phyloP scores from a whole-genome alignment of 805 yeast genomes.

The Debaryomyces prosopidis region DNA sequence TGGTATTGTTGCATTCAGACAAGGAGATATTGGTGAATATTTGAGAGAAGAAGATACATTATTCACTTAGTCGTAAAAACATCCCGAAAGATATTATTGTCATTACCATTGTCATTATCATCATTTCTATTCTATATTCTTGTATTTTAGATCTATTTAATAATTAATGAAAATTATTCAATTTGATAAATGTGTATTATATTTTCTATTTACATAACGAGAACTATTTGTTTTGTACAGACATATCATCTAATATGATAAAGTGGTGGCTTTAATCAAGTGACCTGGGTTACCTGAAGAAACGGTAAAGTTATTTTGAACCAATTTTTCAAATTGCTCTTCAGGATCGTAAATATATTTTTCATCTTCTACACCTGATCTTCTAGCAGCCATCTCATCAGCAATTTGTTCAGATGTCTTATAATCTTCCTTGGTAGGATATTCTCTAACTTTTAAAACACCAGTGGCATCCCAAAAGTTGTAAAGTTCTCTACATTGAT shows the following conservation, averaged over 20 bases:
- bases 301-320: slow-evolving; percentile 29
- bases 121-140: not conserved
- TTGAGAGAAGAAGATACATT: slow-evolving; percentile 96
- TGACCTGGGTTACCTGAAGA: slow-evolving; percentile 44
- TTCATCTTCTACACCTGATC: slow-evolving; percentile 5
- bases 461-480: slow-evolving; percentile 33
- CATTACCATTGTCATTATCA: not conserved
- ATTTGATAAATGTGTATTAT: slow-evolving; percentile 1
- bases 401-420: slow-evolving; percentile 8
- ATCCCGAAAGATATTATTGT: not conserved
- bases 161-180: not conserved
- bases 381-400: slow-evolving; percentile 6
- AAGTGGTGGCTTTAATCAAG: slow-evolving; percentile 30
- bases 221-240: not conserved
- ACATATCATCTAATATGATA: slow-evolving; percentile 18
- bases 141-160: slow-evolving; percentile 2
- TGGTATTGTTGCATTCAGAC: slow-evolving; percentile 93
- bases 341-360: slow-evolving; percentile 17
- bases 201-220: slow-evolving; percentile 7
- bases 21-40: slow-evolving; percentile 96
- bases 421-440: slow-evolving; percentile 25
- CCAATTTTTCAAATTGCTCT: slow-evolving; percentile 27
- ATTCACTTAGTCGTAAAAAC: slow-evolving; percentile 57
- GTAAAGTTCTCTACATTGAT: slow-evolving; percentile 31
- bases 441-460: slow-evolving; percentile 33